Percentiles rank a stretch among this genome's conserved stretches.
Conservation (phyloP, 1,284 basidiomycete genomes). For the Leccinum fuscescens region DNA sequence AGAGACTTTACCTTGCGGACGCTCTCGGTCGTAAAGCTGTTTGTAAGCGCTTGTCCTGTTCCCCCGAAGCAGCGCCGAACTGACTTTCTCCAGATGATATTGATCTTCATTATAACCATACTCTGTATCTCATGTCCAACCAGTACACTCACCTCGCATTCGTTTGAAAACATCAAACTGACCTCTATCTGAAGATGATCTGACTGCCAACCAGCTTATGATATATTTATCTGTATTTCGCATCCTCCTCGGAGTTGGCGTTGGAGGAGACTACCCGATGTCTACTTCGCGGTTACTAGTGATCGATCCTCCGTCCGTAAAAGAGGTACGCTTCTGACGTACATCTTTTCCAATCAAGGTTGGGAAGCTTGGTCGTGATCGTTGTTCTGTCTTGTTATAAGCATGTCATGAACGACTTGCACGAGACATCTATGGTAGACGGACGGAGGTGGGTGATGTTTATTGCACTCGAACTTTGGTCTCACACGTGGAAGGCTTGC, state of each 20-base stretch:
- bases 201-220: conserved; percentile 46
- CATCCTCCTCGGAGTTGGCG: conserved; percentile 72
- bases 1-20: conserved; percentile 56
- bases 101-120: conserved; percentile 73
- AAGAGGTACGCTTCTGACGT: conserved; percentile 70
- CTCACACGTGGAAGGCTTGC: conserved; percentile 13
- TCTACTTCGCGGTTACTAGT: conserved; percentile 61
- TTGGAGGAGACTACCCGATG: conserved; percentile 80
- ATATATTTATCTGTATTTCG: conserved; percentile 67
- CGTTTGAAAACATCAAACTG: neutral
- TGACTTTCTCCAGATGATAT: conserved; percentile 49
- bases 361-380: conserved; percentile 70
- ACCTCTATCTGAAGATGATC: conserved; percentile 26
- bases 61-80: neutral
- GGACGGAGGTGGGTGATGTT: conserved; percentile 52
- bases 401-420: conserved; percentile 55
- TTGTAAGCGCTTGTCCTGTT: conserved; percentile 41
- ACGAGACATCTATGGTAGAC: conserved; percentile 54
- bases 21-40: conserved; percentile 64
- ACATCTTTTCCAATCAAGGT: conserved; percentile 80
- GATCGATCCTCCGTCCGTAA: conserved; percentile 62
- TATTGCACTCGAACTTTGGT: neutral
- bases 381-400: conserved; percentile 71
- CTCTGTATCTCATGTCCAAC: conserved; percentile 52
- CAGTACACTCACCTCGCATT: conserved; percentile 26